Conservation (phyloP, 345 rosid genomes). For the Boechera divaricarpa region DNA sequence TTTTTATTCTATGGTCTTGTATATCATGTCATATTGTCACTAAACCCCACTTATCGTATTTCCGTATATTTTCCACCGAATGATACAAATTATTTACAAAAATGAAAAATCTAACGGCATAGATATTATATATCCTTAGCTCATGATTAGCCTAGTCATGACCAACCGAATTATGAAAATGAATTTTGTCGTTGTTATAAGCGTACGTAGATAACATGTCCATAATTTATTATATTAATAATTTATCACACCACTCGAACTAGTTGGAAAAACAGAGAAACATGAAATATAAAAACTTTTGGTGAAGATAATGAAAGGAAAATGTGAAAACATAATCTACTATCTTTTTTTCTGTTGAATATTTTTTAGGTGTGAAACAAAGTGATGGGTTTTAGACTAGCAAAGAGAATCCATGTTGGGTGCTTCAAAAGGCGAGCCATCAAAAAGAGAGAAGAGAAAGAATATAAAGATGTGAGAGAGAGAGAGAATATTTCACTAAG, state of each 20-base stretch:
- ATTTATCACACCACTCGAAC: not conserved
- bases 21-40: constrained; percentile 27
- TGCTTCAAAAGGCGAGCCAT: constrained; percentile 51
- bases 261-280: constrained; percentile 16
- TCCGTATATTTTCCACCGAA: constrained; percentile 33
- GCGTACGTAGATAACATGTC: constrained; percentile 17
- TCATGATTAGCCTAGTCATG: constrained; percentile 37
- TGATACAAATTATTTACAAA: constrained; percentile 21
- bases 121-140: constrained; percentile 15
- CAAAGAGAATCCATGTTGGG: constrained; percentile 50
- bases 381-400: constrained; percentile 48
- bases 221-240: constrained; percentile 3
- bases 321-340: constrained; percentile 36
- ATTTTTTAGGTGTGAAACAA: constrained; percentile 39
- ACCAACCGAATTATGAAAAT: constrained; percentile 27
- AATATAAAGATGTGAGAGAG: constrained; percentile 27
- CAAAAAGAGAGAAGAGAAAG: constrained; percentile 36
- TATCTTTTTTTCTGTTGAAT: constrained; percentile 3
- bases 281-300: not conserved
- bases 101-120: constrained; percentile 10
- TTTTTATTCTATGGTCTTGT: constrained; percentile 28
- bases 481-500: constrained; percentile 38
- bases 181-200: not conserved
- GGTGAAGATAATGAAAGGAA: constrained; percentile 22
- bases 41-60: constrained; percentile 38